A percentile compares a stretch with the other conserved stretches of the same genome.
These are phyloP conservation scores for Groenewaldozyma salmanticensis DNA, from an alignment of 805 yeast genomes.

Conservation along the genomic window DNA sequence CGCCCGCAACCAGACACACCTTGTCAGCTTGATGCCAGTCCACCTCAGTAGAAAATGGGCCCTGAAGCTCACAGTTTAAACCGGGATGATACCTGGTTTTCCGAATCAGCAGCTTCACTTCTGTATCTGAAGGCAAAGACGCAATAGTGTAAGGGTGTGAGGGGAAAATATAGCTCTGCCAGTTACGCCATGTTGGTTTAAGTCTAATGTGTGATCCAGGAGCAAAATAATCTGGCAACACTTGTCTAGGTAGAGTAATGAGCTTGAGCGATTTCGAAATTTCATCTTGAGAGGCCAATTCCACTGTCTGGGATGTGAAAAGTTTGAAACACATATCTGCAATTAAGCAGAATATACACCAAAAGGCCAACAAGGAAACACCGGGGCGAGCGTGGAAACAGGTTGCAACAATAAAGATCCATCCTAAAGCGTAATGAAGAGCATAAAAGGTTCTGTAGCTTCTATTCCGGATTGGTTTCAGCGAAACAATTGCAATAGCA, in stretches of 20 bases:
- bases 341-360: slow-evolving; percentile 43
- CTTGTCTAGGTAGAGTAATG: slow-evolving; percentile 39
- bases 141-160: slow-evolving; percentile 40
- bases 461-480: slow-evolving; percentile 50
- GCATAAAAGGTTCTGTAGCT: slow-evolving; percentile 57
- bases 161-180: slow-evolving; percentile 18
- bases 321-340: slow-evolving; percentile 52
- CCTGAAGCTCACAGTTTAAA: slow-evolving; percentile 29
- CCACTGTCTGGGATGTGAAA: slow-evolving; percentile 16
- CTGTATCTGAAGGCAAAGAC: slow-evolving; percentile 42
- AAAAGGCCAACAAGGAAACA: slow-evolving; percentile 44
- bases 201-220: slow-evolving; percentile 44
- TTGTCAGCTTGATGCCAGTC: slow-evolving; percentile 39
- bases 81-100: slow-evolving; percentile 26
- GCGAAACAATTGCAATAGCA: slow-evolving; percentile 55
- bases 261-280: slow-evolving; percentile 37
- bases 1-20: slow-evolving; percentile 49
- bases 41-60: slow-evolving; percentile 29
- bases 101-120: slow-evolving; percentile 28
- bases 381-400: slow-evolving; percentile 79
- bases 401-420: slow-evolving; percentile 59
- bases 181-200: slow-evolving; percentile 26
- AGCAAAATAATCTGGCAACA: slow-evolving; percentile 27
- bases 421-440: slow-evolving; percentile 66
- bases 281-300: slow-evolving; percentile 25